These are phyloP conservation scores for Amyloporia xantha DNA, from an alignment of 768 basidiomycete species.

Conservation along the genomic window DNA sequence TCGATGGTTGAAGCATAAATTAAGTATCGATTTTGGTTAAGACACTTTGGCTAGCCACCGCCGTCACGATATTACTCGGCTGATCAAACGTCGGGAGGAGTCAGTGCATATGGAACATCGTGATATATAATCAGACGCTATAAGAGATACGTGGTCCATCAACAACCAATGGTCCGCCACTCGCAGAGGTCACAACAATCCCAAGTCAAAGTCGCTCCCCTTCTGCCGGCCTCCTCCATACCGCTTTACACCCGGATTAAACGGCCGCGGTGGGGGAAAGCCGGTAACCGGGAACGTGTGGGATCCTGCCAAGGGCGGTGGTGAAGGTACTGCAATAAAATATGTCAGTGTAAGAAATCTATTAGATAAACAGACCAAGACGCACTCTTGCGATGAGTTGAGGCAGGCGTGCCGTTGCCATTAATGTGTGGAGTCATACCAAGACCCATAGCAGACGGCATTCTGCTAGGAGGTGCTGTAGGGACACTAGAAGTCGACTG, in stretches of 20 bases:
- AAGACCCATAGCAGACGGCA: conserved; percentile 9
- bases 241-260: conserved; percentile 39
- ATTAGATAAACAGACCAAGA: background rate
- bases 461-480: conserved; percentile 14
- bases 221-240: conserved; percentile 61
- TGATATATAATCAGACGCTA: background rate
- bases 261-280: conserved; percentile 73
- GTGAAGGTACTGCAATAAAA: conserved; percentile 38
- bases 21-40: too few relatives aligned
- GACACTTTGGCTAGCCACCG: too few relatives aligned
- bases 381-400: conserved; percentile 23
- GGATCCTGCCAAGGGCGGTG: conserved; percentile 56
- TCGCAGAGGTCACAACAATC: conserved; percentile 20
- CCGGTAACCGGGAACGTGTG: conserved; percentile 73
- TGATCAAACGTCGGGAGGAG: background rate
- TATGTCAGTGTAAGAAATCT: conserved; percentile 10
- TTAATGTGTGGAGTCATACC: conserved; percentile 7
- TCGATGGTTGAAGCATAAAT: too few relatives aligned
- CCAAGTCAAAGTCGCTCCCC: conserved; percentile 68
- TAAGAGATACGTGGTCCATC: background rate
- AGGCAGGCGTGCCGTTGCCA: conserved; percentile 16
- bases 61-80: too few relatives aligned
- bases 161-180: background rate
- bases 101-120: background rate
- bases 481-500: conserved; percentile 8